These are phyloP conservation scores for Sporothrix phasma DNA, from an alignment of 2,329 filamentous ascomycete species.

Conservation along the genomic window DNA sequence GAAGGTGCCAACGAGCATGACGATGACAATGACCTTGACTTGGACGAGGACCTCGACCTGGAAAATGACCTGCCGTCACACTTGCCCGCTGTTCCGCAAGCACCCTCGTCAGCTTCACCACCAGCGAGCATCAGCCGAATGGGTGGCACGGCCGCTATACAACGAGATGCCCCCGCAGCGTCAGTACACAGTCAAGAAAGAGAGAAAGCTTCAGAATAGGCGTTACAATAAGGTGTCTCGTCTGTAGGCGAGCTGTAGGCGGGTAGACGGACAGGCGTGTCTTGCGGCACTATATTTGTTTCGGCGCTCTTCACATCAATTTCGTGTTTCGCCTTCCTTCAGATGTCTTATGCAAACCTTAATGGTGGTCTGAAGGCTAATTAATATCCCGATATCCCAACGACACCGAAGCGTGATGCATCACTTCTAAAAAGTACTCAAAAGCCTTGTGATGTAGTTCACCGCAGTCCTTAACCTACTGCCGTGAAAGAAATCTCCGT, in stretches of 20 bases:
- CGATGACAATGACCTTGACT: background rate
- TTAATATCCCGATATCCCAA: no score
- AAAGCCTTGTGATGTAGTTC: no score
- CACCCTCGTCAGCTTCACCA: conserved; percentile 19
- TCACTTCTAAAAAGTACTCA: no score
- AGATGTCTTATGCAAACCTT: no score
- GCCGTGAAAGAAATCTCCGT: background rate
- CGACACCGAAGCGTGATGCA: no score
- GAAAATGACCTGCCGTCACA: background rate
- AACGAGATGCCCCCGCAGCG: background rate
- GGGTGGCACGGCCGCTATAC: conserved; percentile 36
- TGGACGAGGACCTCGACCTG: background rate
- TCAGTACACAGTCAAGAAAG: conserved; percentile 14
- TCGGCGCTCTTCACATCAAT: background rate
- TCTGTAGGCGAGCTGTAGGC: background rate
- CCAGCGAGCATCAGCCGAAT: conserved; percentile 23
- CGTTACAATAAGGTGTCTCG: background rate
- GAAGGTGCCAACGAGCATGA: background rate
- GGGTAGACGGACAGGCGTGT: background rate
- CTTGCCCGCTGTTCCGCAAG: conserved; percentile 15
- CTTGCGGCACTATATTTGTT: background rate
- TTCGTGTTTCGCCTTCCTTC: no score
- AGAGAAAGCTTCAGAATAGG: background rate
- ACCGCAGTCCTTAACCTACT: no score
- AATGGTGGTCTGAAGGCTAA: no score